Conservation (phyloP, 1,139 yeast species). For the Blastobotrys ciferrii region DNA sequence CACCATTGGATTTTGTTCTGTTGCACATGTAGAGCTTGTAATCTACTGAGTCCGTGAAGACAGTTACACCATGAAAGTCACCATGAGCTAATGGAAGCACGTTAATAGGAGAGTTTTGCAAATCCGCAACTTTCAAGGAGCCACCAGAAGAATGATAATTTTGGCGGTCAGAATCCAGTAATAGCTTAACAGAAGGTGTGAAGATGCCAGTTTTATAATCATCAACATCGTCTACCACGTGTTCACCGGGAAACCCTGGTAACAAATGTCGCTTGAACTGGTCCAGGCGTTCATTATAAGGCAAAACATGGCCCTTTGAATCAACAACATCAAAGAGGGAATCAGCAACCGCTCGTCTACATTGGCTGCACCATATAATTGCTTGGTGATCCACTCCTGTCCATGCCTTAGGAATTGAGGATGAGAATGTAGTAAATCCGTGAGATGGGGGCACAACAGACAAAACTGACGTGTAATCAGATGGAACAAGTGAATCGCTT, state of each 20-base stretch:
- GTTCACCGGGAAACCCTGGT: slow-evolving; percentile 3
- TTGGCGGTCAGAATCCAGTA: neutral
- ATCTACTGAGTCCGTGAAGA: neutral
- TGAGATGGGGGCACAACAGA: slow-evolving; percentile 67
- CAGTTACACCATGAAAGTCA: neutral
- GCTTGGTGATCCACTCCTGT: slow-evolving; percentile 94
- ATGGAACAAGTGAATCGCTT: slow-evolving; percentile 78
- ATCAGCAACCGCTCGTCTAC: slow-evolving; percentile 61
- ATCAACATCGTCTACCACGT: neutral
- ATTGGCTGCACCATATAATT: slow-evolving; percentile 94
- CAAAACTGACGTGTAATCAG: slow-evolving; percentile 83
- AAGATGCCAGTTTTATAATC: neutral
- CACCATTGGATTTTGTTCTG: neutral
- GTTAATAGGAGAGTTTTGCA: neutral
- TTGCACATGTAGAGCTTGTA: slow-evolving; percentile 2
- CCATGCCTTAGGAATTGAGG: slow-evolving; percentile 91
- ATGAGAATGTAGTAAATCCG: slow-evolving; percentile 81
- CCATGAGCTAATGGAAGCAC: slow-evolving; percentile 4
- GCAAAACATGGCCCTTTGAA: slow-evolving; percentile 20
- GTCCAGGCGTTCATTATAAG: slow-evolving; percentile 2
- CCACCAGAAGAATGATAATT: neutral
- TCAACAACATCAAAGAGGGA: slow-evolving; percentile 62
- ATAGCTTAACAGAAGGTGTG: neutral
- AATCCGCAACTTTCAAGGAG: neutral
- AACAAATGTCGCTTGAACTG: slow-evolving; percentile 6